phyloP scores from a whole-genome alignment of 192 early-diverging fungal genomes.

The Rhizophagus sp. region DNA sequence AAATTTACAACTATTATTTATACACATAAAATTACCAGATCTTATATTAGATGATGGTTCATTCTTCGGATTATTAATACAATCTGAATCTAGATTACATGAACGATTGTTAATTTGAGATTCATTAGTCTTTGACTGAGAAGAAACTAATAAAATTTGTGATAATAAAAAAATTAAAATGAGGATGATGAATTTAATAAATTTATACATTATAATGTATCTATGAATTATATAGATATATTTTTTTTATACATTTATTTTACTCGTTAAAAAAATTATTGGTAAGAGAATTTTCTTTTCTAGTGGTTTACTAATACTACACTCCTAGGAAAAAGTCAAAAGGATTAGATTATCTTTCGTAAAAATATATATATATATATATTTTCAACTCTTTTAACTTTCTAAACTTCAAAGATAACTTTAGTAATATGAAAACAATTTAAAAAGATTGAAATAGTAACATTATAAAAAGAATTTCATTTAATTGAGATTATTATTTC shows the following conservation, averaged over 20 bases:
- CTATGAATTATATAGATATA: background rate
- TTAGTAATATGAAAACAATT: too few relatives aligned
- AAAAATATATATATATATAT: too few relatives aligned
- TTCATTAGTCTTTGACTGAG: background rate
- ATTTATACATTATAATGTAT: background rate
- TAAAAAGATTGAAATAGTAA: too few relatives aligned
- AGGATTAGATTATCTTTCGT: too few relatives aligned
- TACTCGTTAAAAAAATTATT: too few relatives aligned
- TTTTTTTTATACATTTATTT: background rate
- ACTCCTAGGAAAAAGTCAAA: too few relatives aligned
- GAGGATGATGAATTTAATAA: background rate
- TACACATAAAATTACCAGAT: background rate
- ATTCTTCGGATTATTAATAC: background rate
- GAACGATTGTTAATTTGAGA: background rate
- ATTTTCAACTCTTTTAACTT: too few relatives aligned
- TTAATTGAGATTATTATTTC: too few relatives aligned
- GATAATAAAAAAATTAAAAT: background rate
- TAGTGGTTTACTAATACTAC: too few relatives aligned
- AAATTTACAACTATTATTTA: constrained; percentile 50
- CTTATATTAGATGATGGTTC: background rate
- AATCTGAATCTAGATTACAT: background rate
- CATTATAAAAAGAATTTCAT: too few relatives aligned
- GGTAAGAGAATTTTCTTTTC: too few relatives aligned
- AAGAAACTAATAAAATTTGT: background rate
- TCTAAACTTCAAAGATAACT: too few relatives aligned